A percentile compares a stretch with the other conserved stretches of the same genome.
Conservation (phyloP, 176 grass and related monocot species). For the Hsuehochloa calcarea region DNA sequence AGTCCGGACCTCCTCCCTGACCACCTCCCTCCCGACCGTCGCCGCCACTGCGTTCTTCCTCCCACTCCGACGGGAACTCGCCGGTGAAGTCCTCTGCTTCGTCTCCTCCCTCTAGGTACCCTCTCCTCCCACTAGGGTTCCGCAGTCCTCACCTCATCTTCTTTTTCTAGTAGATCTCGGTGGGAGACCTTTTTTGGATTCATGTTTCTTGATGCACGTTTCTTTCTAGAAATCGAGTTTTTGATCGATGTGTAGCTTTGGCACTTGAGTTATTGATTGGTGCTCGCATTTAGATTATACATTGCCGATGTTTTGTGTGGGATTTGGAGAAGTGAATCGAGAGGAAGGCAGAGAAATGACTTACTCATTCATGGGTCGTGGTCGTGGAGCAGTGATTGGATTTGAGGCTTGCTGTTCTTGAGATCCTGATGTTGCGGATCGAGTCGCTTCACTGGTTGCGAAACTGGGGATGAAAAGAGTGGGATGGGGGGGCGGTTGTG, state of each 20-base stretch:
- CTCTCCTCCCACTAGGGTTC: no score
- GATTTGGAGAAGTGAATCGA: background rate
- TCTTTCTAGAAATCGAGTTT: background rate
- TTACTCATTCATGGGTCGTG: slow-evolving; percentile 34
- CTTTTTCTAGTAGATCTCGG: no score
- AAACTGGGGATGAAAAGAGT: background rate
- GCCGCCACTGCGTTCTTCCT: no score
- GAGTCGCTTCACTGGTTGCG: background rate
- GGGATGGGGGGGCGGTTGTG: background rate
- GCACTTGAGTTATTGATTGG: no score
- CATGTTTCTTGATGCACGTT: background rate
- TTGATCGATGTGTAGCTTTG: background rate
- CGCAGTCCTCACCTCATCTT: no score
- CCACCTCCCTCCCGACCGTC: no score
- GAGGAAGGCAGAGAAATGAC: slow-evolving; percentile 3
- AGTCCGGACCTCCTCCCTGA: no score
- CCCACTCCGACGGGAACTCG: no score
- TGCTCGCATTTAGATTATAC: background rate
- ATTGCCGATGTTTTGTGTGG: background rate
- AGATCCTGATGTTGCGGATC: background rate
- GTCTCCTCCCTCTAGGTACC: no score
- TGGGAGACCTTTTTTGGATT: no score
- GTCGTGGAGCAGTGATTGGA: background rate
- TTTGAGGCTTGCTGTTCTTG: slow-evolving; percentile 7
- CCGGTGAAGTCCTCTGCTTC: no score